Conservation (phyloP, 2,329 filamentous ascomycete species). For the Fusarium sp. region DNA sequence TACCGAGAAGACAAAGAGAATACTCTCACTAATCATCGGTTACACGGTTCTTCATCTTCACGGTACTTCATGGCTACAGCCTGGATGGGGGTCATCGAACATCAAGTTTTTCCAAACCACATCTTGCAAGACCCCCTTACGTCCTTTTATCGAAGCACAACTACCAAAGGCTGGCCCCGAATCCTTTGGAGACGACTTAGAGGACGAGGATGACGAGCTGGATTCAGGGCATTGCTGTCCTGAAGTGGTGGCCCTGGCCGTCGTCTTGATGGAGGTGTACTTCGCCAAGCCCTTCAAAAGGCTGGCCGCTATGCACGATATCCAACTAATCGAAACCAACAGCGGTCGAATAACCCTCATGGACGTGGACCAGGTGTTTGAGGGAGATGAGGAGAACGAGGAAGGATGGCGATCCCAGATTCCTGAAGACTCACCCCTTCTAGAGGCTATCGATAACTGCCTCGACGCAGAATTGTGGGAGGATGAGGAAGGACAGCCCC, state of each 20-base stretch:
- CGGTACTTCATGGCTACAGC: not conserved
- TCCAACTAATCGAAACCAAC: not conserved
- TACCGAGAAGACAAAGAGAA: not conserved
- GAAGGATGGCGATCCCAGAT: conserved; percentile 12
- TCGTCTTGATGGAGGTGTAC: conserved; percentile 18
- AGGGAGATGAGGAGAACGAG: conserved; percentile 2
- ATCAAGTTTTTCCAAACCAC: not conserved
- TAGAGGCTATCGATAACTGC: conserved; percentile 10
- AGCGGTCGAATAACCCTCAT: not conserved
- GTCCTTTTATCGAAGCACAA: not conserved
- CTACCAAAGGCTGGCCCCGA: not conserved
- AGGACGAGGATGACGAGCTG: not conserved
- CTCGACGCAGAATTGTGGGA: conserved; percentile 9
- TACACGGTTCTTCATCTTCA: not conserved
- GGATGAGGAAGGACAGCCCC: not conserved
- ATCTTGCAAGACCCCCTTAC: not conserved
- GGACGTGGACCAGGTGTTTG: conserved; percentile 12
- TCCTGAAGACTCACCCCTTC: conserved; percentile 4
- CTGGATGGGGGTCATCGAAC: not conserved
- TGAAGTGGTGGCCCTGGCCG: not conserved
- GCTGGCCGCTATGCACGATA: not conserved
- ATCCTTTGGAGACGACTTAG: not conserved
- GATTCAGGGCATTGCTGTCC: not conserved
- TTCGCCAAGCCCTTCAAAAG: conserved; percentile 9
- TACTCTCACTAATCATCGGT: not conserved